Percentiles rank a stretch among this genome's conserved stretches.
These are phyloP conservation scores for Chlamydomonas reinhardtii DNA, from an alignment of 163 green algal genomes.

Conservation along the genomic window DNA sequence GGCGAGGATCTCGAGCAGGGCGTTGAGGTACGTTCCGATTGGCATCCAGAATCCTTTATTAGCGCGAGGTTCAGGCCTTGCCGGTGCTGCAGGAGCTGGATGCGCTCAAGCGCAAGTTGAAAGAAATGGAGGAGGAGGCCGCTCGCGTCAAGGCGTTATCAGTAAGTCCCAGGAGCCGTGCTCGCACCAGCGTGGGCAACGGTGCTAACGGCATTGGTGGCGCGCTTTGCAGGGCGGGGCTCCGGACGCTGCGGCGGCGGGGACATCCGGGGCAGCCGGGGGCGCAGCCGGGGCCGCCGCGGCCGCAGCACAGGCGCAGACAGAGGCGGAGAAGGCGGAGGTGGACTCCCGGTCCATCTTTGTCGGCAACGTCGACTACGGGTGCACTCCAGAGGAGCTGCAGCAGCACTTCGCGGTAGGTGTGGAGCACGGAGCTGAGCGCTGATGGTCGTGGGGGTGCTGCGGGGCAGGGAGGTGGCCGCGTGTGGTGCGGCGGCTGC, in stretches of 20 bases:
- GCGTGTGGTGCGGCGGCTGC: too few relatives aligned
- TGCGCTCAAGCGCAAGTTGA: slow-evolving; percentile 89
- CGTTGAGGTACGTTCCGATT: not conserved
- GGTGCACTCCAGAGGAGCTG: slow-evolving; percentile 94
- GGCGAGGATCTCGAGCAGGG: slow-evolving; percentile 34
- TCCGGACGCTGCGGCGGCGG: not conserved
- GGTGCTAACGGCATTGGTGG: not conserved
- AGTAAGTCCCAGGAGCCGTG: slow-evolving; percentile 26
- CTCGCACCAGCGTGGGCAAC: not conserved
- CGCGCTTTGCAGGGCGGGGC: not conserved
- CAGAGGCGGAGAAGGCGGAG: slow-evolving; percentile 61
- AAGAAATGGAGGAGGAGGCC: slow-evolving; percentile 94
- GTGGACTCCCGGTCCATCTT: slow-evolving; percentile 68
- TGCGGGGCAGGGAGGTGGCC: too few relatives aligned
- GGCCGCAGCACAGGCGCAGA: slow-evolving; percentile 42
- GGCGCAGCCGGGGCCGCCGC: slow-evolving; percentile 38
- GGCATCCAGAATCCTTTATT: not conserved
- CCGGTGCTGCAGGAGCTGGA: slow-evolving; percentile 84
- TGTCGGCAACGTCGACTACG: slow-evolving; percentile 93
- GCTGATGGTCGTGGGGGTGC: too few relatives aligned
- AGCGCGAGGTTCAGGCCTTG: not conserved
- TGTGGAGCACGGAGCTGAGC: too few relatives aligned
- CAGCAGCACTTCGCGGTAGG: slow-evolving; percentile 89
- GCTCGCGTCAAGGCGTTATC: slow-evolving; percentile 83
- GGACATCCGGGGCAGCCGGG: slow-evolving; percentile 31